Conservation (phyloP, 2,329 filamentous ascomycete species). For the Furcasterigmium sp. region DNA sequence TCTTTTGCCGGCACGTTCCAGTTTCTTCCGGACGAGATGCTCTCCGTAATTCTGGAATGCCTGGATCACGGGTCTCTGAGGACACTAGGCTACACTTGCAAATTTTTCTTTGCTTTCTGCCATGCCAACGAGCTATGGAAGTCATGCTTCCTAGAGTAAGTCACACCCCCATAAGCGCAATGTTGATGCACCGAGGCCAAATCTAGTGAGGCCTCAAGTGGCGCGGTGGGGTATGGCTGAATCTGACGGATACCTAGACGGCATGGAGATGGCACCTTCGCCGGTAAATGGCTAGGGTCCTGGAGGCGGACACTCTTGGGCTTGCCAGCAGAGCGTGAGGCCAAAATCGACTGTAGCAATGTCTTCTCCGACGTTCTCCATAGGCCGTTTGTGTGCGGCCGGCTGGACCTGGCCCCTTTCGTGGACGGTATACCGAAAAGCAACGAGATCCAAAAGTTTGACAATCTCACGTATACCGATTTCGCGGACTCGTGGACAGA, state of each 20-base stretch:
- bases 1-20: conserved; percentile 60
- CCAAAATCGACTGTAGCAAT: conserved; percentile 64
- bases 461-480: conserved; percentile 63
- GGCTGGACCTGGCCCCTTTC: conserved; percentile 64
- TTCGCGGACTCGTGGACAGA: conserved; percentile 74
- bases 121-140: conserved; percentile 88
- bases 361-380: conserved; percentile 90
- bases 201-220: neutral
- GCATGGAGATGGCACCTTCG: conserved; percentile 14
- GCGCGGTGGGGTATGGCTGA: neutral
- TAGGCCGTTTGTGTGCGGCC: conserved; percentile 83
- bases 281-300: conserved; percentile 65
- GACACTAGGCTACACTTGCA: conserved; percentile 71
- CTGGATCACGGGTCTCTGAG: conserved; percentile 61
- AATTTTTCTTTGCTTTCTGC: conserved; percentile 80
- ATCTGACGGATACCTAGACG: conserved; percentile 3
- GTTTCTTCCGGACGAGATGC: conserved; percentile 72
- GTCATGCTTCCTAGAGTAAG: conserved; percentile 77
- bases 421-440: conserved; percentile 62
- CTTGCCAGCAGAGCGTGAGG: conserved; percentile 42
- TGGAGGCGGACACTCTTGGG: conserved; percentile 78
- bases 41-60: conserved; percentile 70
- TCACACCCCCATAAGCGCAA: conserved; percentile 18
- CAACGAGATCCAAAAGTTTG: conserved; percentile 69
- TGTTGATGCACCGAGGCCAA: neutral